Evolutionary conservation across 176 grass and related monocot species (phyloP), one percentile per base, ranked within the genome.

Genomic region (Paspalum vaginatum): DNA sequence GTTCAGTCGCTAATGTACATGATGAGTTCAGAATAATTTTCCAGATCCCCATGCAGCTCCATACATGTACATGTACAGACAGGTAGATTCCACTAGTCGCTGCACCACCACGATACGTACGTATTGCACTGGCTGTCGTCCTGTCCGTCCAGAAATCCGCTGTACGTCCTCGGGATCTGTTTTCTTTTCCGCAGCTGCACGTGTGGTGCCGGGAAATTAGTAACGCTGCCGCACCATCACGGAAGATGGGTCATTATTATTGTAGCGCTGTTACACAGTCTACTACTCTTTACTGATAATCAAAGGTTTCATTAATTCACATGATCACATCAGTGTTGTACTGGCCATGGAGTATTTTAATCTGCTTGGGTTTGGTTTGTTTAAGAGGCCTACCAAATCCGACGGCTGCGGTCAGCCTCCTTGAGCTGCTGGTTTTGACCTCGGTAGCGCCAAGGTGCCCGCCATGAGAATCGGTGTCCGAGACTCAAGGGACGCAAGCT

Each of bases 371-470:
- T 18, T 50, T 62, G 27, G 21, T 65, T 45, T 68, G n/a, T 62
- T 72, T 84, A 45, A 63, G n/a, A 38, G 52, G 38, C 13, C 55
- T 38, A 46, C 61, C 58, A 65, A 65, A 56, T 84, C 77, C 59
- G 47, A 52, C 59, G 62, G 13, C 9, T 32, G 7, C 4, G 21
- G 67, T 38, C 64, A 47, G 79, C 72, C 73, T 75, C 58, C 53
- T 74, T 81, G 79, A 81, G 83, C 86, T 75, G 92, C 76, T 87
- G 70, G 77, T 79, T 89, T 94, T 94, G 92, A 91, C 89, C 91
- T 94, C 40, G 58, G 50, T 76, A 83, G 65, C 72, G 70, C 80
- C 76, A 8, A 85, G 49, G 67, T 43, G 18, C n/a, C n/a, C n/a
- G n/a, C 65, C 87, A 87, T 79, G 85, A 90, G 87, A 90, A 91